phyloP scores from a whole-genome alignment of 1,284 basidiomycete species.

The Naganishia cerealis region DNA sequence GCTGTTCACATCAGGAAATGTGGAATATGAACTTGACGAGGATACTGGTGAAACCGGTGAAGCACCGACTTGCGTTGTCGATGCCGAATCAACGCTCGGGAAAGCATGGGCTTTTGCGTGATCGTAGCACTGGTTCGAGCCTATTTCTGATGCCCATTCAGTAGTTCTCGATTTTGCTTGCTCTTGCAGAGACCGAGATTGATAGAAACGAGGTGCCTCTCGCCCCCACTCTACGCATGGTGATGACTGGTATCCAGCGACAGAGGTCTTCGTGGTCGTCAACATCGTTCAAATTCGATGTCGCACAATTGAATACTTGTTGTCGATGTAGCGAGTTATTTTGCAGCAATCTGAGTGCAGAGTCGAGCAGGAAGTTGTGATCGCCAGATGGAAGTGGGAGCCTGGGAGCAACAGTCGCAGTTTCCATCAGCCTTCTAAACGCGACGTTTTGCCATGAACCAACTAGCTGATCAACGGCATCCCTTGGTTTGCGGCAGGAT shows the following conservation, averaged over 20 bases:
- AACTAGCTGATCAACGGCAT: not conserved
- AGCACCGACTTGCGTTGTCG: not conserved
- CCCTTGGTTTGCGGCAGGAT: not conserved
- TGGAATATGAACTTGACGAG: not conserved
- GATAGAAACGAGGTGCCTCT: not conserved
- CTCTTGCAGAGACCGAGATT: not conserved
- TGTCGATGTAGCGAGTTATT: not conserved
- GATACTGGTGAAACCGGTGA: not conserved
- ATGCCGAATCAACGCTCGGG: not conserved
- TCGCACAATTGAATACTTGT: not conserved
- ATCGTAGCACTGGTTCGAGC: not conserved
- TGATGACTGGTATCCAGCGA: conserved; percentile 8
- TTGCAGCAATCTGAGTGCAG: not conserved
- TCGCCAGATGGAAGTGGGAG: not conserved
- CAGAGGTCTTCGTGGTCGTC: not conserved
- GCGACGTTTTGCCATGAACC: conserved; percentile 1
- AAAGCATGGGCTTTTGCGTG: conserved; percentile 12
- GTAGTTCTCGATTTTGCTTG: not conserved
- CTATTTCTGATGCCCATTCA: not conserved
- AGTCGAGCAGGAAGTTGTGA: not conserved
- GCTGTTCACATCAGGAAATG: not conserved
- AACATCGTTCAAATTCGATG: not conserved
- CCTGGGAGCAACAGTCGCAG: not conserved
- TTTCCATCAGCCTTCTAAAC: not conserved
- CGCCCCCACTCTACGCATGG: not conserved